A percentile compares a stretch with the other conserved stretches of the same genome.
Evolutionary conservation across 2,329 filamentous ascomycete species (phyloP).

Genomic region (Trichoderma asperellum): DNA sequence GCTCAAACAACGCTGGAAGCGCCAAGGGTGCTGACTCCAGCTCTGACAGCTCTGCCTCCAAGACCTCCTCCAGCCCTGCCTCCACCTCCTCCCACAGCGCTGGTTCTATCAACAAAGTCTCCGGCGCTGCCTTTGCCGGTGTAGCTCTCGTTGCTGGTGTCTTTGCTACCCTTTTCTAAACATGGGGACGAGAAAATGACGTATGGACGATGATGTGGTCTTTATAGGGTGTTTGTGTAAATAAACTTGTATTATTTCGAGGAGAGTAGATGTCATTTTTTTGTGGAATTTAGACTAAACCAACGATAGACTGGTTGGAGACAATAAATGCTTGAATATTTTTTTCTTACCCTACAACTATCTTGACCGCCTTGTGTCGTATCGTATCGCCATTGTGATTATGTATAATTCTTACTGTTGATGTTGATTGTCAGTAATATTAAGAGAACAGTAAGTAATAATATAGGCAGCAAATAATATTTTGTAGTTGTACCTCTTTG

Average conservation of each 20-base stretch:
- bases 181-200: neutral
- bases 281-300: slow-evolving; percentile 7
- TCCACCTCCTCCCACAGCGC: slow-evolving; percentile 10
- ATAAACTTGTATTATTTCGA: slow-evolving; percentile 5
- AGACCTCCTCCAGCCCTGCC: slow-evolving; percentile 13
- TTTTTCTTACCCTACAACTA: neutral
- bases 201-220: neutral
- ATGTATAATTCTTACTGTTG: neutral
- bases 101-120: slow-evolving; percentile 25
- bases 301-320: slow-evolving; percentile 26
- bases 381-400: neutral
- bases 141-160: slow-evolving; percentile 29
- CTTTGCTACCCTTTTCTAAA: slow-evolving; percentile 30
- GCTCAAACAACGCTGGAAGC: slow-evolving; percentile 8
- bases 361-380: neutral
- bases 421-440: neutral
- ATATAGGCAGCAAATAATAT: neutral
- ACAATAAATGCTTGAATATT: slow-evolving; percentile 19
- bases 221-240: slow-evolving; percentile 10
- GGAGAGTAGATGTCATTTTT: slow-evolving; percentile 1
- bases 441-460: neutral
- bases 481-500: neutral
- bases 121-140: slow-evolving; percentile 31
- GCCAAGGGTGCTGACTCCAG: slow-evolving; percentile 6
- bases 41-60: slow-evolving; percentile 15